phyloP scores from a whole-genome alignment of 139 green algal species.

The Auxenochlorella protothecoides region DNA sequence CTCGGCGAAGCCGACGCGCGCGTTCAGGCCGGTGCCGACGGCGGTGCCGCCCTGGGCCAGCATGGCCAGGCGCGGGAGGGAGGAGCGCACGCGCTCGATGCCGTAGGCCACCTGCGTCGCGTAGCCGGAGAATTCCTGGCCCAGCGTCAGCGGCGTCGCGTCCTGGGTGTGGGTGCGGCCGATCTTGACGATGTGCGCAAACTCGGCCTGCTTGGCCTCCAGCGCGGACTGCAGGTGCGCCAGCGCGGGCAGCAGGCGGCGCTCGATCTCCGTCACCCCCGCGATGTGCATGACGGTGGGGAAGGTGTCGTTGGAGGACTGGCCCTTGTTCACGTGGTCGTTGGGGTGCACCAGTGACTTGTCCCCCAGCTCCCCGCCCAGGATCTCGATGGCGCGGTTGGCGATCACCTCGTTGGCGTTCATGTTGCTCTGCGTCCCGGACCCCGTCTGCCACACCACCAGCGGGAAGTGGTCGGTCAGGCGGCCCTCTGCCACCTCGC shows the following conservation, averaged over 20 bases:
- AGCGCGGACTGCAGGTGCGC: conserved; percentile 52
- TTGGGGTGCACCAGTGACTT: conserved; percentile 88
- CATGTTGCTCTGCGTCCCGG: conserved; percentile 94
- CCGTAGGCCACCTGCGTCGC: conserved; percentile 70
- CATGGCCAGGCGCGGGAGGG: conserved; percentile 61
- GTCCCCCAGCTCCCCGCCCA: conserved; percentile 66
- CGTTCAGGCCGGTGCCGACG: conserved; percentile 94
- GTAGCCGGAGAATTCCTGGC: conserved; percentile 92
- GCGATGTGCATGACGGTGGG: conserved; percentile 95
- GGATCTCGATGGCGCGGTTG: conserved; percentile 74
- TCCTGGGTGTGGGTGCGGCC: conserved; percentile 91
- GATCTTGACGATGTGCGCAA: conserved; percentile 89
- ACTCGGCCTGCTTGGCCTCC: conserved; percentile 61
- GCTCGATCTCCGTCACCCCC: conserved; percentile 53
- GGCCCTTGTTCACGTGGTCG: conserved; percentile 93
- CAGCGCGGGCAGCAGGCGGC: conserved; percentile 63
- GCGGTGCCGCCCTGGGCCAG: conserved; percentile 89
- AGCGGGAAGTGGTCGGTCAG: conserved; percentile 87
- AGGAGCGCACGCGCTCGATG: conserved; percentile 52
- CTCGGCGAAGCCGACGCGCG: conserved; percentile 65
- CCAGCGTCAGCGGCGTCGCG: conserved; percentile 78
- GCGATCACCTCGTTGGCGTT: conserved; percentile 94
- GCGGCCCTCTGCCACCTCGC: conserved; percentile 73
- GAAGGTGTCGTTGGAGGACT: conserved; percentile 95
- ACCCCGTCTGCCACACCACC: conserved; percentile 90